Evolutionary conservation across 371 early-diverging fungal genomes (phyloP), one percentile per base, ranked within the genome.

Genomic region (Mucor circinelloides): DNA sequence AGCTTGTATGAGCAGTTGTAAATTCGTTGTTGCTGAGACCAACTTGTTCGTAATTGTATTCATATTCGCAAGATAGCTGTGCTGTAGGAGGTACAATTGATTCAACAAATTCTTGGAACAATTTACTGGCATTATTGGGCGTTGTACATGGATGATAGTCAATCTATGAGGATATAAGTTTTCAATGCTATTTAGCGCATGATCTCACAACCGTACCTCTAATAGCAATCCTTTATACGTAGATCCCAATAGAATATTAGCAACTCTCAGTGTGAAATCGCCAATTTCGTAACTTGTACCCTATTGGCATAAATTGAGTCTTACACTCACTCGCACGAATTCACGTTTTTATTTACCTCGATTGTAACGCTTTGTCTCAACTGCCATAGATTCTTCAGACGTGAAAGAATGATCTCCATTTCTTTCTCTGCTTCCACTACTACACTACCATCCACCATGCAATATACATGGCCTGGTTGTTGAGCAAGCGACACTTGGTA

Each of bases 391-490:
- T 84, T 84, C 58, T 81, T 84, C n/a, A 84, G 66, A 36, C 81
- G 73, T 7, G 78, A 73, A 23, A 84, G 68, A 46, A 84, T 77
- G 15, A 75, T 60, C 68, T 84, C 84, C 48, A 81, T 62, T 62
- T 84, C 84, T 36, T 78, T 79, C 64, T 81, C 84, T n/a, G 80
- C 84, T 67, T 81, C 84, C 0, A 84, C 75, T 0, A 84, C 78
- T 6, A 84, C 84, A 63, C 82, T 77, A 6, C 81, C 84, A 21
- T 84, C 84, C 6, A 84, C 84, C 84, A 84, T 84, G 58, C 84
- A 84, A 65, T 84, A 84, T 0, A 80, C 77, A 40, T 80, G 75
- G 15, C 82, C 72, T 8, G 84, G 80, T 13, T 78, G 78, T 63
- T 84, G 84, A 17, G 76, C 75, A 19, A 84, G 64, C 1, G 82